Conservation (phyloP, 768 basidiomycete genomes). For the Macrolepiota albuminosa region DNA sequence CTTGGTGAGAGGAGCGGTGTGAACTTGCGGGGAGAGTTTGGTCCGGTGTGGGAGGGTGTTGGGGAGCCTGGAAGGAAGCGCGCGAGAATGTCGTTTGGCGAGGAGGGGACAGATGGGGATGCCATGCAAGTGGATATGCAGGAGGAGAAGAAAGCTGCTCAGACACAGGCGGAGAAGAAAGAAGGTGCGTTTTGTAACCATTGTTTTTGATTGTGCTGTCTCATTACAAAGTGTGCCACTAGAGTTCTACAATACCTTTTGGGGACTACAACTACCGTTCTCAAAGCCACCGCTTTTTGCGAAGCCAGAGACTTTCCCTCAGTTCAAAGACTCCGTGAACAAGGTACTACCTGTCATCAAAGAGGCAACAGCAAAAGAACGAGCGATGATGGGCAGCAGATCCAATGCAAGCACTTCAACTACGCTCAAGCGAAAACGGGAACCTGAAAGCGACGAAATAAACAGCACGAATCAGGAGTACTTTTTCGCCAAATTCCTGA, state of each 20-base stretch:
- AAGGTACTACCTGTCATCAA: slow-evolving; percentile 76
- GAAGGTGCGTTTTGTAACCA: slow-evolving; percentile 41
- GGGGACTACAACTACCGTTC: slow-evolving; percentile 84
- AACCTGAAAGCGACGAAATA: slow-evolving; percentile 49
- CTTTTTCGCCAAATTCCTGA: slow-evolving; percentile 93
- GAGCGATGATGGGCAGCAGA: slow-evolving; percentile 81
- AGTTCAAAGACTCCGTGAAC: slow-evolving; percentile 68
- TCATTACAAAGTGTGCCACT: neutral
- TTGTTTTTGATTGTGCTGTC: neutral
- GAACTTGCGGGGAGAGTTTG: slow-evolving; percentile 85
- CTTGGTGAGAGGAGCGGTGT: slow-evolving; percentile 89
- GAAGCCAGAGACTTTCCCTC: slow-evolving; percentile 45
- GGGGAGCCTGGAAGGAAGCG: slow-evolving; percentile 30
- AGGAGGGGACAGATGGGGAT: slow-evolving; percentile 28
- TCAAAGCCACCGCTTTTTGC: slow-evolving; percentile 75
- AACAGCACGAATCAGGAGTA: slow-evolving; percentile 53
- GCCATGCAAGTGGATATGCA: slow-evolving; percentile 60
- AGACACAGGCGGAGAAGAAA: slow-evolving; percentile 44
- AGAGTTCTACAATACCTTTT: slow-evolving; percentile 87
- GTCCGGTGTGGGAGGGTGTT: slow-evolving; percentile 72
- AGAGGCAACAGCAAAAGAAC: slow-evolving; percentile 84
- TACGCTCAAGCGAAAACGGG: slow-evolving; percentile 62
- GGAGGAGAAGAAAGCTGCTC: slow-evolving; percentile 29
- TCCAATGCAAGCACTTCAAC: slow-evolving; percentile 30
- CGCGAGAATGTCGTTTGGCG: slow-evolving; percentile 23